Conservation (phyloP, 2,329 filamentous ascomycete genomes). For the Aureobasidium sp. region DNA sequence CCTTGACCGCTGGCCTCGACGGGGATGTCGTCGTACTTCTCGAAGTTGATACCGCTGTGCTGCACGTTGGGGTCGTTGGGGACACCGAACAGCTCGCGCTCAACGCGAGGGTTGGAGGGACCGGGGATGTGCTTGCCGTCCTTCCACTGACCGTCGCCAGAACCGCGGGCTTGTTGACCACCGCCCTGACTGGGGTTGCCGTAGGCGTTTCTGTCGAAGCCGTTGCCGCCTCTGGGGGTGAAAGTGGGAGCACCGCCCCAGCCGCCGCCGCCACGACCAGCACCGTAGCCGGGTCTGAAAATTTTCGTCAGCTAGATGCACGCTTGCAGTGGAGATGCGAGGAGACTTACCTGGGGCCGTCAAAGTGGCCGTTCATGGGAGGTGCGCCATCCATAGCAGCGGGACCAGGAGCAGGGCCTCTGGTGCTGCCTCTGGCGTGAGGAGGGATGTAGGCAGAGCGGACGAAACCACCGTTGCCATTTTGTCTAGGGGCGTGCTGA, state of each 20-base stretch:
- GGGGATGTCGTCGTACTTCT: slow-evolving; percentile 99
- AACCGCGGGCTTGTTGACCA: slow-evolving; percentile 59
- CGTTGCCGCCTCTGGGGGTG: slow-evolving; percentile 40
- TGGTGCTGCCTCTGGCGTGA: slow-evolving; percentile 60
- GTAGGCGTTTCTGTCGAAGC: slow-evolving; percentile 58
- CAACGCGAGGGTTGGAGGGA: slow-evolving; percentile 75
- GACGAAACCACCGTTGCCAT: slow-evolving; percentile 34
- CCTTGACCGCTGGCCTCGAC: slow-evolving; percentile 93
- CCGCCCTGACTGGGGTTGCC: slow-evolving; percentile 48
- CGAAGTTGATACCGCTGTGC: slow-evolving; percentile 98
- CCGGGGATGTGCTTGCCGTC: slow-evolving; percentile 95
- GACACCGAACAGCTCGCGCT: slow-evolving; percentile 91
- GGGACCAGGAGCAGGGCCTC: slow-evolving; percentile 32
- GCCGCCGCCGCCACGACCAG: slow-evolving; percentile 38
- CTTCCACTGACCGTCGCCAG: slow-evolving; percentile 91
- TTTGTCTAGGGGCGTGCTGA: slow-evolving; percentile 47
- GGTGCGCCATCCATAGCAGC: slow-evolving; percentile 29
- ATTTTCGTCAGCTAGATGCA: slow-evolving; percentile 20
- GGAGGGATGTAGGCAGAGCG: slow-evolving; percentile 77
- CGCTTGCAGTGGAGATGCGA: neutral
- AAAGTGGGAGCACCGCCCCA: slow-evolving; percentile 47
- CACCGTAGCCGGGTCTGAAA: slow-evolving; percentile 32
- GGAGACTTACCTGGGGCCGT: slow-evolving; percentile 28
- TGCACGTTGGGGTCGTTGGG: slow-evolving; percentile 90
- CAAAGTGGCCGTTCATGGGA: slow-evolving; percentile 49